A percentile compares a stretch with the other conserved stretches of the same genome.
These are phyloP conservation scores for Mycena albidolilacea DNA, from an alignment of 768 basidiomycete genomes.

Conservation along the genomic window DNA sequence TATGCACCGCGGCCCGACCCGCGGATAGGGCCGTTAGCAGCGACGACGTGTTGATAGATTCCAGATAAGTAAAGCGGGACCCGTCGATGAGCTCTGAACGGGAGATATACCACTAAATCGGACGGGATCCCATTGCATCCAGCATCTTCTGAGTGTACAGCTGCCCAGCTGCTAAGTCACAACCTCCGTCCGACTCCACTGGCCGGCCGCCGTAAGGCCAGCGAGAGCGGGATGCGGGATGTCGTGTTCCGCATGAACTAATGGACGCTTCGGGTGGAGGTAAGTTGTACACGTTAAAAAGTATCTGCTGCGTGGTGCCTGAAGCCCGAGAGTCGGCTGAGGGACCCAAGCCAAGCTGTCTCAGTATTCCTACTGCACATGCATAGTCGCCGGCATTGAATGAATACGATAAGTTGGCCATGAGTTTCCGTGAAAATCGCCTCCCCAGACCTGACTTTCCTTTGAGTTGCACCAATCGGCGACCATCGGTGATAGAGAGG, in stretches of 20 bases:
- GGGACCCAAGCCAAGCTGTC: no score
- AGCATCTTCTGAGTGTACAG: no score
- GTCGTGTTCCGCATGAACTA: not conserved
- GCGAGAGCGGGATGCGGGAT: not conserved
- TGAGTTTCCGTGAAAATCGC: no score
- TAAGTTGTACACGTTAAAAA: not conserved
- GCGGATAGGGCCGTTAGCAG: not conserved
- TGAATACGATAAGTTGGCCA: no score
- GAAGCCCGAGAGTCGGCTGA: no score
- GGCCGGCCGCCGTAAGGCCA: not conserved
- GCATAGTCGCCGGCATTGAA: no score
- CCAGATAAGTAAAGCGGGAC: slow-evolving; percentile 9
- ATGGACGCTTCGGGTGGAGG: not conserved
- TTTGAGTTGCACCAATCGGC: no score
- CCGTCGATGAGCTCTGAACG: not conserved
- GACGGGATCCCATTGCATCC: no score
- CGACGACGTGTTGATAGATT: not conserved
- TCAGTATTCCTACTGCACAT: no score
- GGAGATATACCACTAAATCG: not conserved
- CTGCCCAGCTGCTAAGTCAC: no score
- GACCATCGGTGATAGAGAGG: no score
- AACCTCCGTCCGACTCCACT: not conserved
- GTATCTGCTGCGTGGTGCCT: not conserved
- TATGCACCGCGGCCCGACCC: not conserved
- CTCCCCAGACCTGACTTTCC: no score